A percentile compares a stretch with the other conserved stretches of the same genome.
Evolutionary conservation across 495 filamentous ascomycete genomes (phyloP).

Genomic region (Aspergillus bridgeri): DNA sequence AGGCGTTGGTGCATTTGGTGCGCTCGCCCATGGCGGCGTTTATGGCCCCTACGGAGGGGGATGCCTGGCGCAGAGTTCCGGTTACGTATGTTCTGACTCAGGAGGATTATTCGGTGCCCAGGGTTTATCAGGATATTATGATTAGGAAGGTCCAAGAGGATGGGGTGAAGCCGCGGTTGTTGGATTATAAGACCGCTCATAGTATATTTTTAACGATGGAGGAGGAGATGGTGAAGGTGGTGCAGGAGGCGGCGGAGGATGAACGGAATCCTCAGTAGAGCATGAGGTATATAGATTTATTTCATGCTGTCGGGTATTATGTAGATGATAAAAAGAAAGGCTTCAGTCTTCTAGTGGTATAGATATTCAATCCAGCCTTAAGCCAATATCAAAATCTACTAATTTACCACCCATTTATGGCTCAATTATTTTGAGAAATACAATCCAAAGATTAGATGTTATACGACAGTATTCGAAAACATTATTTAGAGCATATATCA

Average conservation of each 20-base stretch:
- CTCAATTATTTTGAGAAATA: too few relatives aligned
- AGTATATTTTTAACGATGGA: constrained; percentile 28
- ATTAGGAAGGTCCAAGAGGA: constrained; percentile 24
- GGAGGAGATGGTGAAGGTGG: constrained; percentile 21
- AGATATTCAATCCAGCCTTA: too few relatives aligned
- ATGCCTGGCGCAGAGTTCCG: constrained; percentile 38
- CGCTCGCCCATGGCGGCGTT: constrained; percentile 30
- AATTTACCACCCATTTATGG: too few relatives aligned
- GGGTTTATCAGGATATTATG: constrained; percentile 35
- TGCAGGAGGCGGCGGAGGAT: constrained; percentile 12
- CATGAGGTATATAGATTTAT: too few relatives aligned
- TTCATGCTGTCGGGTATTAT: too few relatives aligned
- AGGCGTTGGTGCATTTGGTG: constrained; percentile 22
- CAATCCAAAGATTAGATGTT: too few relatives aligned
- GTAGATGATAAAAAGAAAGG: too few relatives aligned
- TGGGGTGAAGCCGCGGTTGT: constrained; percentile 21
- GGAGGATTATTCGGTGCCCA: constrained; percentile 30
- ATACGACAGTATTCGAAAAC: too few relatives aligned
- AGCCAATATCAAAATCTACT: too few relatives aligned
- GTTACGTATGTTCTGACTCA: constrained; percentile 32
- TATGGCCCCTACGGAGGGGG: constrained; percentile 15
- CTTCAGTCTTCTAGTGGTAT: too few relatives aligned
- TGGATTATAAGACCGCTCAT: constrained; percentile 29
- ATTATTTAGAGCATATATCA: too few relatives aligned
- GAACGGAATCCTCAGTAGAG: constrained; percentile 10